A percentile compares a stretch with the other conserved stretches of the same genome.
These are phyloP conservation scores for Cucurbita argyrosperma DNA, from an alignment of 306 rosid species.

Conservation along the genomic window DNA sequence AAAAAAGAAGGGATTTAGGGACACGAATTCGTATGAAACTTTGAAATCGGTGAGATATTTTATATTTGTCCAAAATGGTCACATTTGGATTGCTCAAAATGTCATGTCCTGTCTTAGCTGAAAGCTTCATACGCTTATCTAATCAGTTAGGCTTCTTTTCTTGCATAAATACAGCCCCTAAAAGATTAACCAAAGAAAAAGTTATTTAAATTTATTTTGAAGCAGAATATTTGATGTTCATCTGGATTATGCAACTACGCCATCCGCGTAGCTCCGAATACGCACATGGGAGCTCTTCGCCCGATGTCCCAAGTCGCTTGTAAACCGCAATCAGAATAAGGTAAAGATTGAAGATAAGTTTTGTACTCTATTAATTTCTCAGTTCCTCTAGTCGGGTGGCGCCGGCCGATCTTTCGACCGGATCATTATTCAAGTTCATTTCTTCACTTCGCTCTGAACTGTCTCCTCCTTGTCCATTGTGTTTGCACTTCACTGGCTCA, in stretches of 20 bases:
- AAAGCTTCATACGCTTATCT: background rate
- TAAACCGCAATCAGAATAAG: too few relatives aligned
- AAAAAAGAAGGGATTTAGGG: slow-evolving; percentile 14
- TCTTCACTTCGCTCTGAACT: background rate
- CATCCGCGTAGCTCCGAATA: too few relatives aligned
- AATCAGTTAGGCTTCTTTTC: background rate
- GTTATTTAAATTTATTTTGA: background rate
- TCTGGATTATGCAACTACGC: too few relatives aligned
- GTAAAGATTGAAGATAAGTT: too few relatives aligned
- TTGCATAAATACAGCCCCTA: background rate
- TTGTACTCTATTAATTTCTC: too few relatives aligned
- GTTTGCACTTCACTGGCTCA: background rate
- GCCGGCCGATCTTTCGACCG: too few relatives aligned
- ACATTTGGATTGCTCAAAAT: background rate
- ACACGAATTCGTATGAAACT: background rate
- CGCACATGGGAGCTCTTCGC: too few relatives aligned
- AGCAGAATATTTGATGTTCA: background rate
- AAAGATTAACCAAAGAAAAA: background rate
- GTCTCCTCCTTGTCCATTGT: background rate
- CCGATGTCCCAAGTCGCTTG: too few relatives aligned
- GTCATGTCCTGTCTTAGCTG: background rate
- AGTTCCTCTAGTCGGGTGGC: too few relatives aligned
- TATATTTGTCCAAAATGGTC: background rate
- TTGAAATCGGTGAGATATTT: background rate
- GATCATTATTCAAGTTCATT: background rate